Percentiles rank a stretch among this genome's conserved stretches.
Conservation (phyloP, 345 rosid genomes). For the Pistacia atlantica region DNA sequence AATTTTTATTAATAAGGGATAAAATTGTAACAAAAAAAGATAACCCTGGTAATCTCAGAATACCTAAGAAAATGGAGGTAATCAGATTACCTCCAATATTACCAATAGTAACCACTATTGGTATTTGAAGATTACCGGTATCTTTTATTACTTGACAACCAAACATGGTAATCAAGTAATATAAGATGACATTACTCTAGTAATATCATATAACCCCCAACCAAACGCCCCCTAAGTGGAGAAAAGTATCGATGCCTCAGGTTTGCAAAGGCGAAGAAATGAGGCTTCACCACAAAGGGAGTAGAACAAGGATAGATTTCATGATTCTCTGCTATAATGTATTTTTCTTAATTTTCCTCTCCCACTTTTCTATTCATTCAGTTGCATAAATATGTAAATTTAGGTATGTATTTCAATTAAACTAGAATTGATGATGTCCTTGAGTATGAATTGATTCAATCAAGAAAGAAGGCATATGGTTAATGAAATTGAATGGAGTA, state of each 20-base stretch:
- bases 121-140: too few relatives aligned
- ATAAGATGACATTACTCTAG: too few relatives aligned
- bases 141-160: too few relatives aligned
- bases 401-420: slow-evolving; percentile 17
- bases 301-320: not conserved
- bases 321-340: slow-evolving; percentile 2
- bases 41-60: too few relatives aligned
- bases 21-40: too few relatives aligned
- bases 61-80: too few relatives aligned
- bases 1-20: too few relatives aligned
- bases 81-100: too few relatives aligned
- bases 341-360: not conserved
- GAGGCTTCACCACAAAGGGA: slow-evolving; percentile 22
- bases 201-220: too few relatives aligned
- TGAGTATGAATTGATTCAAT: slow-evolving; percentile 16
- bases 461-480: not conserved
- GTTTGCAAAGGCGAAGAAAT: slow-evolving; percentile 95
- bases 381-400: slow-evolving; percentile 13
- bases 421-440: not conserved
- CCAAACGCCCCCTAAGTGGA: too few relatives aligned
- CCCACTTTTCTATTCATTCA: slow-evolving; percentile 17
- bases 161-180: too few relatives aligned
- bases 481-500: not conserved
- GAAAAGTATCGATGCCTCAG: slow-evolving; percentile 90
- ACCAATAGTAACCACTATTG: too few relatives aligned